Conservation (phyloP, 2,329 filamentous ascomycete genomes). For the Microcera coccophila region DNA sequence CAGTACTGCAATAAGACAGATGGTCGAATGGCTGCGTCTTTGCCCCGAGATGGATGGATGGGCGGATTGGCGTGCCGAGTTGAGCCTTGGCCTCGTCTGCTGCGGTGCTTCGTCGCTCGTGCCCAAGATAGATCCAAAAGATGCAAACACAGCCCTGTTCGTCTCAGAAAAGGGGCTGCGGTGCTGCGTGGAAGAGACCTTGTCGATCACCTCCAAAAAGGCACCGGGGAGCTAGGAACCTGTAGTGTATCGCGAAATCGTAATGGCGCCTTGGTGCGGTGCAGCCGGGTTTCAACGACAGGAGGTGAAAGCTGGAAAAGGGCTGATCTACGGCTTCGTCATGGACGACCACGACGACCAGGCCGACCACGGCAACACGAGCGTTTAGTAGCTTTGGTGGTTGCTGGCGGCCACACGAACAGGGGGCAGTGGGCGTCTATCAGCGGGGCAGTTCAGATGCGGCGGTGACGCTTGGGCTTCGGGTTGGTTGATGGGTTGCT, state of each 20-base stretch:
- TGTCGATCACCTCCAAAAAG: neutral
- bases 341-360: no score
- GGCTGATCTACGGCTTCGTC: constrained; percentile 17
- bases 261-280: constrained; percentile 11
- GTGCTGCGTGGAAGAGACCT: neutral
- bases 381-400: constrained; percentile 8
- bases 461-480: constrained; percentile 20
- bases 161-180: neutral
- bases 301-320: constrained; percentile 12
- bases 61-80: neutral
- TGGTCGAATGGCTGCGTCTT: no score
- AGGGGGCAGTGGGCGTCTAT: constrained; percentile 12
- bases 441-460: constrained; percentile 26
- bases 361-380: constrained; percentile 15
- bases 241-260: constrained; percentile 13
- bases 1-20: neutral
- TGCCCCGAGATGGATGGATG: neutral
- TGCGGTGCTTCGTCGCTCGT: neutral
- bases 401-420: constrained; percentile 13
- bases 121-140: no score
- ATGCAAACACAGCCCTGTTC: no score
- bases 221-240: constrained; percentile 12
- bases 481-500: neutral
- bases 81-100: neutral
- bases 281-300: constrained; percentile 11